Conservation (phyloP, 345 rosid species). For the Eucalyptus sp. region DNA sequence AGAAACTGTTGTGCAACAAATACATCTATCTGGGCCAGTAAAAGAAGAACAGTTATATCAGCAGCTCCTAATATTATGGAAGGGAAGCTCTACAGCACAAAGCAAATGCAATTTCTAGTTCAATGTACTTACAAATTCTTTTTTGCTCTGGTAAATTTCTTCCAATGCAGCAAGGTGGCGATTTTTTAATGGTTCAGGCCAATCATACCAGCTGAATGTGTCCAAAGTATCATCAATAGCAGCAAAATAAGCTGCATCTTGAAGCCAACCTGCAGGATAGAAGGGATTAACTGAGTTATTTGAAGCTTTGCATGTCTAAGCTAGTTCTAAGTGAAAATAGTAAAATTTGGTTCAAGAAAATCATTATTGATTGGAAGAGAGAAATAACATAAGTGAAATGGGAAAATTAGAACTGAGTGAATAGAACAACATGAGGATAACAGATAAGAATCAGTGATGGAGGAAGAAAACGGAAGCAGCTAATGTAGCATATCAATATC, state of each 20-base stretch:
- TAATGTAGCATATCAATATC: neutral
- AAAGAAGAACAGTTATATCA: neutral
- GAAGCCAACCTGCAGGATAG: conserved; percentile 69
- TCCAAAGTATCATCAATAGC: conserved; percentile 59
- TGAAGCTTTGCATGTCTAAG: neutral
- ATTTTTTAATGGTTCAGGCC: conserved; percentile 76
- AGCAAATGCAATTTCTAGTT: neutral
- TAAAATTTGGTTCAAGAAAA: neutral
- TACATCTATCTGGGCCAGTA: conserved; percentile 48
- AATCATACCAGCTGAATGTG: conserved; percentile 67
- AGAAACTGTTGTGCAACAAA: conserved; percentile 89
- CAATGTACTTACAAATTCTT: conserved; percentile 52
- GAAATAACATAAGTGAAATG: neutral
- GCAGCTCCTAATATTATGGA: neutral
- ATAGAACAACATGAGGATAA: neutral
- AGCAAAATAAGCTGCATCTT: conserved; percentile 95
- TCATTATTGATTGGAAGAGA: neutral
- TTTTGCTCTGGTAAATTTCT: conserved; percentile 60
- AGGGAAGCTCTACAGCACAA: neutral
- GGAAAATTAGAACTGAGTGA: neutral
- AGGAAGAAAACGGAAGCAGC: neutral
- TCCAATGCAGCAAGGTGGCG: conserved; percentile 89
- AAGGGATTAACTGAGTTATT: neutral
- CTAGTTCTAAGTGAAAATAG: neutral
- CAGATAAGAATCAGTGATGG: neutral